Base-by-base conservation (phyloP, 495 filamentous ascomycete genomes). In the Podospora conica region DNA sequence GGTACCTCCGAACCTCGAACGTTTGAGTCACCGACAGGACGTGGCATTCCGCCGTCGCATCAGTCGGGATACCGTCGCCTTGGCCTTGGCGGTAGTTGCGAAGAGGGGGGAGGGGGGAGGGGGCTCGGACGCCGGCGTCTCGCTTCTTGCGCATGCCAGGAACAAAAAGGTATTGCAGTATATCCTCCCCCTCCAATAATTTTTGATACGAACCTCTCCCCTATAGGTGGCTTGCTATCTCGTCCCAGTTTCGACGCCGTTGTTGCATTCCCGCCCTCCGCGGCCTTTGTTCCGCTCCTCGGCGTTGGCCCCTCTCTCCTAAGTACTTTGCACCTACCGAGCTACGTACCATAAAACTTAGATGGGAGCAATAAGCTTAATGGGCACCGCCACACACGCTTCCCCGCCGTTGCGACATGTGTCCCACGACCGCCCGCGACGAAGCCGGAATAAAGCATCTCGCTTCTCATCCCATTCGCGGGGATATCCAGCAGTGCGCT, bases 191-290 rank as follows among this genome's bases (percentile, higher is more conserved):
- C 63, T 58, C 28, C 55, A 48, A 33, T n/a, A n/a, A n/a, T 48
- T 33, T 27, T 27, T 21, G 21, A 64, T 64, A 64, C 63, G 63
- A 64, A 64, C 27, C 18, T 12, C 15, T 23, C 12, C 8, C 54
- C 63, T 64, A 64, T 64, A 64, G 20, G 63, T 64, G 63, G 63
- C 63, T 64, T 64, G 55, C 54, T 64, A 64, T 64, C 27, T 27
- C 29, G 33, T 61, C 21, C 33, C 3, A 33, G 18, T 58, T 58
- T 40, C 63, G 58, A 64, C 63, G 63, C 54, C 23, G 63, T 64
- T 64, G 63, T 64, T 64, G 63, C 63, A 64, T 58, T 18, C 15
- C 22, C 28, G 3, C n/a, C 40, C 12, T 31, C 60, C 60, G 40
- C 24, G 31, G 60, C 60, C 11, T 61, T 61, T 48, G 31, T 29